Conservation (phyloP, 1,139 yeast species). For the Hemisphaericaspora xylanilytica region DNA sequence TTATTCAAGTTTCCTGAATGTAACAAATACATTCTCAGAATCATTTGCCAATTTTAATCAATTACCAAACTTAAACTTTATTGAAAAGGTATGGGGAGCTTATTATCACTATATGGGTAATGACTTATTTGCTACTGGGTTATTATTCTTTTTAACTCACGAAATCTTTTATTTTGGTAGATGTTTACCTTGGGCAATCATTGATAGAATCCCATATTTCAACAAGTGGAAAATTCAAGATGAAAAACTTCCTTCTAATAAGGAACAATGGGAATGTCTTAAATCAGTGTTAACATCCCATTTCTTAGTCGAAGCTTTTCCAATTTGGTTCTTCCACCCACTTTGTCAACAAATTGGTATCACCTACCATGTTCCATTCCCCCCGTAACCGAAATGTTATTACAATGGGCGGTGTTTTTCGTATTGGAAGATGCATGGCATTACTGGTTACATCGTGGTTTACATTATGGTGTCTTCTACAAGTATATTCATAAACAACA, state of each 20-base stretch:
- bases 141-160: slow-evolving; percentile 41
- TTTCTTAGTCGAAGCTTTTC: slow-evolving; percentile 45
- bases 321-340: slow-evolving; percentile 51
- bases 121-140: slow-evolving; percentile 47
- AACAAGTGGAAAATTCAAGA: slow-evolving; percentile 44
- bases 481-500: slow-evolving; percentile 50
- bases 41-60: slow-evolving; percentile 37
- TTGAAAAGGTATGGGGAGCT: slow-evolving; percentile 44
- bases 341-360: slow-evolving; percentile 40
- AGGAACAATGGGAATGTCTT: slow-evolving; percentile 50
- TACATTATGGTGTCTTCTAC: slow-evolving; percentile 47
- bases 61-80: slow-evolving; percentile 22
- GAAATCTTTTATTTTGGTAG: slow-evolving; percentile 46
- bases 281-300: slow-evolving; percentile 45
- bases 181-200: slow-evolving; percentile 46
- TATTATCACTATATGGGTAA: slow-evolving; percentile 43
- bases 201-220: slow-evolving; percentile 44
- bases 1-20: slow-evolving; percentile 39
- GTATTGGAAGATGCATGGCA: slow-evolving; percentile 50
- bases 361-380: slow-evolving; percentile 40
- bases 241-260: slow-evolving; percentile 37
- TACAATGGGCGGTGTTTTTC: slow-evolving; percentile 40
- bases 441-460: slow-evolving; percentile 46
- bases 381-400: slow-evolving; percentile 26
- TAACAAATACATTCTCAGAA: slow-evolving; percentile 36